Percentiles rank a stretch among this genome's conserved stretches.
These are phyloP conservation scores for Penicillium odoratum DNA, from an alignment of 495 filamentous ascomycete species.

Conservation along the genomic window DNA sequence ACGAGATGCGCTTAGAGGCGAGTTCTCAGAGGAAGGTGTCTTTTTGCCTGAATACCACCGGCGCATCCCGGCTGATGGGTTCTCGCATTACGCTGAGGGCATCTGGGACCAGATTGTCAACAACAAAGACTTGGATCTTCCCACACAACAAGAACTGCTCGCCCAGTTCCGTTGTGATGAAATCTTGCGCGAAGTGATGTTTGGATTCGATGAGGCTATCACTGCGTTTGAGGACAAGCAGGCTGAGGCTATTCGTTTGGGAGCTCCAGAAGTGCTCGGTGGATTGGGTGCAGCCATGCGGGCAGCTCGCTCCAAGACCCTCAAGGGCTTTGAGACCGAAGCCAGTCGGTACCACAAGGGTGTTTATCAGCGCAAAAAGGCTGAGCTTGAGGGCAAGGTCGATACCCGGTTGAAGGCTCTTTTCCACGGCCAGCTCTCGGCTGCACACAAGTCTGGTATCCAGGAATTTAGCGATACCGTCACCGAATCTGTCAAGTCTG, in stretches of 20 bases:
- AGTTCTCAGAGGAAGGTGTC: slow-evolving; percentile 76
- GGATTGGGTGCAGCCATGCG: slow-evolving; percentile 78
- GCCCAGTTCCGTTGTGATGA: slow-evolving; percentile 98
- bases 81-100: slow-evolving; percentile 86
- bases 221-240: slow-evolving; percentile 84
- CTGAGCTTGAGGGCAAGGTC: slow-evolving; percentile 82
- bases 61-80: slow-evolving; percentile 92
- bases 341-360: slow-evolving; percentile 95
- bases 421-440: slow-evolving; percentile 81
- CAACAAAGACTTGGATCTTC: slow-evolving; percentile 96
- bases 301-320: slow-evolving; percentile 64
- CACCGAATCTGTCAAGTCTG: slow-evolving; percentile 74
- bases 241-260: slow-evolving; percentile 65
- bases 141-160: slow-evolving; percentile 93
- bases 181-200: slow-evolving; percentile 81
- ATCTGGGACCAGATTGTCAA: slow-evolving; percentile 98
- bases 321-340: slow-evolving; percentile 83
- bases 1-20: slow-evolving; percentile 50
- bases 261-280: slow-evolving; percentile 68
- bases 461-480: slow-evolving; percentile 86
- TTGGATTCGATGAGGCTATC: slow-evolving; percentile 80
- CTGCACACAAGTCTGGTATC: slow-evolving; percentile 87
- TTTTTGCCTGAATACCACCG: slow-evolving; percentile 95
- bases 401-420: slow-evolving; percentile 83
- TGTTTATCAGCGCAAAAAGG: slow-evolving; percentile 81